A percentile compares a stretch with the other conserved stretches of the same genome.
phyloP scores from a whole-genome alignment of 176 grass and related monocot genomes.

The Triticum aestivum region IWGSC_CS_RefSeq_v2.1 NC_057806.1:392633725-392634224 shows the following conservation, averaged over 20 bases:
- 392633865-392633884: background rate
- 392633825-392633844: background rate
- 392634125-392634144: background rate
- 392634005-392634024: background rate
- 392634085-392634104: background rate
- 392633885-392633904: background rate
- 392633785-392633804: background rate
- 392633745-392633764: constrained; percentile 45
- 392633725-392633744: constrained; percentile 71
- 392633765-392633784: too few species aligned
- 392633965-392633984: background rate
- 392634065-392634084: background rate
- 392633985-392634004: background rate
- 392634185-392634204: background rate
- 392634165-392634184: background rate
- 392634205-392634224: background rate
- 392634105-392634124: background rate
- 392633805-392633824: background rate
- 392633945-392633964: background rate
- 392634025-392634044: background rate
- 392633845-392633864: background rate
- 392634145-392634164: background rate
- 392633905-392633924: background rate
- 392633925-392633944: background rate
- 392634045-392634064: background rate